Conservation (phyloP, 1,139 yeast genomes). For the Magnusiomyces paraingens region DNA sequence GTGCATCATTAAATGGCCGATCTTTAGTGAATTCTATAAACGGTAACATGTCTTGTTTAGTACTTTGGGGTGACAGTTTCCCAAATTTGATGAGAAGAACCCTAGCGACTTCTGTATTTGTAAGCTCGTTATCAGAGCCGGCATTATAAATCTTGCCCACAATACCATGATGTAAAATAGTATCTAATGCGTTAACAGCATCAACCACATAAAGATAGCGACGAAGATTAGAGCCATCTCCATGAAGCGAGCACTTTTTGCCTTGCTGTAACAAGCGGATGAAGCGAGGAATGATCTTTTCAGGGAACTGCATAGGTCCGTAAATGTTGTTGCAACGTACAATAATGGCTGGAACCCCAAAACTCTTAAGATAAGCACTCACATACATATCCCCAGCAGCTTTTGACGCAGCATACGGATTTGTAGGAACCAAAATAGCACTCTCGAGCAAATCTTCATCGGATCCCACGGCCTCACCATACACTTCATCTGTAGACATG, state of each 20-base stretch:
- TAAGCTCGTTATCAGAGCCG: slow-evolving; percentile 43
- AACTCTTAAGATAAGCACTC: slow-evolving; percentile 43
- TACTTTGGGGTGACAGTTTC: neutral
- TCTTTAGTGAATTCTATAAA: slow-evolving; percentile 38
- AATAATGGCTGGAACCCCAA: slow-evolving; percentile 39
- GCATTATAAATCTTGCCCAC: slow-evolving; percentile 42
- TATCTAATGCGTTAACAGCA: slow-evolving; percentile 41
- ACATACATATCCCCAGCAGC: slow-evolving; percentile 51
- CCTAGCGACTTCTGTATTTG: slow-evolving; percentile 36
- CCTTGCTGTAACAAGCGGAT: slow-evolving; percentile 29
- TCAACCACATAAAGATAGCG: slow-evolving; percentile 46
- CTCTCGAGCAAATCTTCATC: slow-evolving; percentile 35
- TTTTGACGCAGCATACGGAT: slow-evolving; percentile 56
- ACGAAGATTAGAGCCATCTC: slow-evolving; percentile 44
- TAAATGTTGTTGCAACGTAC: slow-evolving; percentile 51
- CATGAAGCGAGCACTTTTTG: slow-evolving; percentile 39
- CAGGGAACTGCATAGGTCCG: slow-evolving; percentile 53
- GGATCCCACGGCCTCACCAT: slow-evolving; percentile 39
- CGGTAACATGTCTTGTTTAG: slow-evolving; percentile 12
- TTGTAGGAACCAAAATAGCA: slow-evolving; percentile 44
- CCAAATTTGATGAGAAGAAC: slow-evolving; percentile 28
- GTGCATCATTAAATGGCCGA: slow-evolving; percentile 46
- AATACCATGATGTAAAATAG: slow-evolving; percentile 32
- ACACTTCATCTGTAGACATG: slow-evolving; percentile 58
- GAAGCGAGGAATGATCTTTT: slow-evolving; percentile 47